A percentile compares a stretch with the other conserved stretches of the same genome.
Evolutionary conservation across 176 grass and related monocot genomes (phyloP).

Genomic region (Phoenix dactylifera): DNA sequence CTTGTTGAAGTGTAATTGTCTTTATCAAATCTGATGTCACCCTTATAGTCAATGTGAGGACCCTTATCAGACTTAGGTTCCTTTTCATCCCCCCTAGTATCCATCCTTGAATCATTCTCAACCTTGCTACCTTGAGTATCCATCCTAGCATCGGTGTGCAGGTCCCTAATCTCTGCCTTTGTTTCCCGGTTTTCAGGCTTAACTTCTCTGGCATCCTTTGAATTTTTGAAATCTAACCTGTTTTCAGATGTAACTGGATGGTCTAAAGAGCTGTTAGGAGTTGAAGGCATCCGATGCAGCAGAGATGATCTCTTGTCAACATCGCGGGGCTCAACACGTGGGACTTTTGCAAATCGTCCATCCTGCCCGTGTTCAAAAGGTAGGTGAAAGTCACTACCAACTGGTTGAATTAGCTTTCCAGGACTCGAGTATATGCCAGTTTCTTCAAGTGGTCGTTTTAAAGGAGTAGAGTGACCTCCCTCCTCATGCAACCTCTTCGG

Average conservation of each 20-base stretch:
- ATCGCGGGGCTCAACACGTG: conserved; percentile 60
- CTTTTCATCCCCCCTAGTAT: conserved; percentile 38
- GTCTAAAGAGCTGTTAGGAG: conserved; percentile 27
- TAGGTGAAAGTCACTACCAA: conserved; percentile 47
- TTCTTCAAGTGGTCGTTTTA: conserved; percentile 68
- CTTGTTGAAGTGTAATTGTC: conserved; percentile 33
- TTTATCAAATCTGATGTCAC: conserved; percentile 49
- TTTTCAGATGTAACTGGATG: conserved; percentile 36
- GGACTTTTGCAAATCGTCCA: conserved; percentile 55
- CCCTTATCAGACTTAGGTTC: conserved; percentile 44
- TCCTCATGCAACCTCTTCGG: conserved; percentile 75
- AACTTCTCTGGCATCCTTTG: conserved; percentile 39
- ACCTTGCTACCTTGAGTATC: conserved; percentile 44
- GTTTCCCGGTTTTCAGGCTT: conserved; percentile 41
- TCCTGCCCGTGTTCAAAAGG: conserved; percentile 45
- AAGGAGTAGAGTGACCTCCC: conserved; percentile 46
- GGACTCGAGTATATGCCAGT: conserved; percentile 34
- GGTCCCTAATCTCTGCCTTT: conserved; percentile 38
- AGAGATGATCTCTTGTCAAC: conserved; percentile 55
- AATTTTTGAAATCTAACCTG: conserved; percentile 50
- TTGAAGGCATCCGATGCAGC: conserved; percentile 31
- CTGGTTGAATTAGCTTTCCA: conserved; percentile 41
- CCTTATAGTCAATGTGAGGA: conserved; percentile 38
- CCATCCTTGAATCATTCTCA: conserved; percentile 45
- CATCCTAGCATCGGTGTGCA: conserved; percentile 23